Percentiles rank a stretch among this genome's conserved stretches.
Evolutionary conservation across 2,329 filamentous ascomycete species (phyloP).

Genomic region (Xylariaceae sp.): DNA sequence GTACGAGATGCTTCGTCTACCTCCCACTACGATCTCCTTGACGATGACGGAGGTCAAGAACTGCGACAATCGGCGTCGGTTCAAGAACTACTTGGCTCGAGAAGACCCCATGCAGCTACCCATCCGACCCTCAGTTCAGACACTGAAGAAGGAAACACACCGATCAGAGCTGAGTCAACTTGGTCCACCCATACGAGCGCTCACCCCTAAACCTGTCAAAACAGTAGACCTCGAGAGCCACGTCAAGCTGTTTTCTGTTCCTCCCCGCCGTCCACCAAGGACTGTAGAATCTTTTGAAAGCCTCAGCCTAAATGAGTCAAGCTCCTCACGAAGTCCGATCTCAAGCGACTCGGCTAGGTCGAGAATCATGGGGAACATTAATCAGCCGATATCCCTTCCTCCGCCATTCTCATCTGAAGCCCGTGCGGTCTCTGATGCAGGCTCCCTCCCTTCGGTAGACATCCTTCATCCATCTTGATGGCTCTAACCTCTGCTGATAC

Average conservation of each 20-base stretch:
- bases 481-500: too few relatives aligned
- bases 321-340: conserved; percentile 18
- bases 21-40: conserved; percentile 37
- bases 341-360: conserved; percentile 16
- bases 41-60: conserved; percentile 41
- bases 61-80: conserved; percentile 32
- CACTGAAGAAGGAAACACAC: conserved; percentile 7
- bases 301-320: conserved; percentile 12
- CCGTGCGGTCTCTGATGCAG: conserved; percentile 26
- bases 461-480: not conserved
- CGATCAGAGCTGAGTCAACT: conserved; percentile 9
- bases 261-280: conserved; percentile 17
- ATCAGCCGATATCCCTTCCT: conserved; percentile 22
- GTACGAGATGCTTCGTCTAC: conserved; percentile 39
- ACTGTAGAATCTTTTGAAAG: conserved; percentile 12
- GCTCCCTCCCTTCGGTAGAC: conserved; percentile 27
- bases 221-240: conserved; percentile 12
- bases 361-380: conserved; percentile 10
- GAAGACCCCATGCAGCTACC: conserved; percentile 19
- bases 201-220: conserved; percentile 9
- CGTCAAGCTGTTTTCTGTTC: conserved; percentile 13
- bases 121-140: conserved; percentile 13
- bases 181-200: conserved; percentile 9
- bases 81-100: conserved; percentile 31
- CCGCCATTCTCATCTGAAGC: conserved; percentile 28